Conservation (phyloP, 768 basidiomycete species). For the Dioszegia crocea region DNA sequence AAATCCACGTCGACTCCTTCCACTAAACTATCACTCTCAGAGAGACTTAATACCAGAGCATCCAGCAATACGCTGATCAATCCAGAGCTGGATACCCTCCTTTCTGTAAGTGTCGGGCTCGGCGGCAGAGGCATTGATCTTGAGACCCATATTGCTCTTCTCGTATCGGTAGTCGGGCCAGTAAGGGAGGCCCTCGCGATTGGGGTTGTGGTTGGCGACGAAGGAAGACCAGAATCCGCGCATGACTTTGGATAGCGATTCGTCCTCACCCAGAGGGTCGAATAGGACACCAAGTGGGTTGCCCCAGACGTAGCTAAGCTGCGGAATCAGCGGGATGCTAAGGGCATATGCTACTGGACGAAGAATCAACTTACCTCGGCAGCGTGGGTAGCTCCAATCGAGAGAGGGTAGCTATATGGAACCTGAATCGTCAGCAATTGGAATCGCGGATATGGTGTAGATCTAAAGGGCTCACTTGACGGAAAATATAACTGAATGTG, state of each 20-base stretch:
- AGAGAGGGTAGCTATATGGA: not conserved
- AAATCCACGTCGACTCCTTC: too few species aligned
- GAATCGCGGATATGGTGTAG: not conserved
- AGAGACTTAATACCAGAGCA: not conserved
- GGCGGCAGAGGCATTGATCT: not conserved
- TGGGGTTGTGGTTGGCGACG: conserved; percentile 3
- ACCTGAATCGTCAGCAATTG: not conserved
- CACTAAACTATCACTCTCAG: too few species aligned
- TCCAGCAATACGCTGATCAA: not conserved
- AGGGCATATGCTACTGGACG: not conserved
- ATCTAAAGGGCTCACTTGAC: conserved; percentile 3
- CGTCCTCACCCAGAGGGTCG: not conserved
- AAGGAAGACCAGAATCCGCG: not conserved
- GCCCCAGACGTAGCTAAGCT: not conserved
- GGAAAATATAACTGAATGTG: not conserved
- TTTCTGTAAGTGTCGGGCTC: not conserved
- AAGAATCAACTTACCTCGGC: not conserved
- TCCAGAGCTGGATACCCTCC: not conserved
- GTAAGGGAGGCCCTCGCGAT: not conserved
- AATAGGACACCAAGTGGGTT: not conserved
- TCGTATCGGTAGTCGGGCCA: not conserved
- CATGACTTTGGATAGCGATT: not conserved
- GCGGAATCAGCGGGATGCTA: too few species aligned
- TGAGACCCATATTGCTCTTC: not conserved
- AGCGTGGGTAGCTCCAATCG: not conserved